Evolutionary conservation across 2,329 filamentous ascomycete genomes (phyloP).

Genomic region (Domatiomyces catenatus): DNA sequence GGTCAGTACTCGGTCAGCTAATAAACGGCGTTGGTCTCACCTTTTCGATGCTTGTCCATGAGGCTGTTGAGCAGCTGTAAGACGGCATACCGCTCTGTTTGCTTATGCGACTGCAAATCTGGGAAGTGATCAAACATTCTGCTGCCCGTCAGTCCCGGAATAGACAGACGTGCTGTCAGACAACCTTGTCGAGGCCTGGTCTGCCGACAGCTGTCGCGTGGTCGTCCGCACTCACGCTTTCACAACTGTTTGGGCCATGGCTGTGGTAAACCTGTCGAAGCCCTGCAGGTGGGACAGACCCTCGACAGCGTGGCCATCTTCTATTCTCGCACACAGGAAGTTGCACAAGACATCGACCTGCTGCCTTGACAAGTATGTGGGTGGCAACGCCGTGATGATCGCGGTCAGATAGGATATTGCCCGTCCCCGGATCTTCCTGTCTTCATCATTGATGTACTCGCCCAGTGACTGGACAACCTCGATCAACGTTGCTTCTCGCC

Average conservation of each 20-base stretch:
- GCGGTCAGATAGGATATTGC: conserved; percentile 33
- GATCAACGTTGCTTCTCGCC: conserved; percentile 44
- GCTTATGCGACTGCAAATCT: conserved; percentile 45
- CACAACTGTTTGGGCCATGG: conserved; percentile 38
- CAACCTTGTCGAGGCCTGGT: conserved; percentile 9
- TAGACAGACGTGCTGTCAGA: conserved; percentile 7
- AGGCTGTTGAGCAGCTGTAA: conserved; percentile 46
- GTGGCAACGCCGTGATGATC: conserved; percentile 33
- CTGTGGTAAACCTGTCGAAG: conserved; percentile 44
- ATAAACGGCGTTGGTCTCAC: conserved; percentile 21
- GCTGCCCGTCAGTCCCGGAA: conserved; percentile 2
- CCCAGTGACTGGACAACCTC: conserved; percentile 48
- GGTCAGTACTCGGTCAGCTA: conserved; percentile 9
- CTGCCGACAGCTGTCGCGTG: conserved; percentile 12
- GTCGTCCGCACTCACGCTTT: conserved; percentile 31
- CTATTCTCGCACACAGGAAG: conserved; percentile 49
- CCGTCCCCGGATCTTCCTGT: conserved; percentile 44
- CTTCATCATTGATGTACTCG: conserved; percentile 53
- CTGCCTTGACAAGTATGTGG: conserved; percentile 43
- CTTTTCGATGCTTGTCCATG: conserved; percentile 45
- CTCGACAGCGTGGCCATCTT: conserved; percentile 45
- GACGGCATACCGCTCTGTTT: conserved; percentile 49
- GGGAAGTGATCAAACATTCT: conserved; percentile 39
- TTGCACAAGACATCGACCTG: conserved; percentile 47
- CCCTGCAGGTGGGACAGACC: conserved; percentile 44